These are phyloP conservation scores for Amanita inopinata DNA, from an alignment of 768 basidiomycete genomes.

Conservation along the genomic window DNA sequence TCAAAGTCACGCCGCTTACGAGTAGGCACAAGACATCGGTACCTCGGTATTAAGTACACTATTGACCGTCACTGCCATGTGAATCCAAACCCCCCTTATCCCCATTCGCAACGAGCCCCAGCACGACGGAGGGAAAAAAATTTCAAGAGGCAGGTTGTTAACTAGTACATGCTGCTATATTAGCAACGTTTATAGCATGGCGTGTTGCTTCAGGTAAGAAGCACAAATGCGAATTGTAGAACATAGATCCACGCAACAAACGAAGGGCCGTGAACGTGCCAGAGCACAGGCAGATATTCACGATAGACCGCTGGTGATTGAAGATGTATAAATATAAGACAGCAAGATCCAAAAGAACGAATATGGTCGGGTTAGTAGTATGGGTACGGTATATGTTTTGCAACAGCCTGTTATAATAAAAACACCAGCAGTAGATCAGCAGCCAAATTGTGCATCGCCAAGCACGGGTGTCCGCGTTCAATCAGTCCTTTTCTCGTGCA, in stretches of 20 bases:
- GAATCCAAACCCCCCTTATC: too few species aligned
- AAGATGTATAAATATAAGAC: constrained; percentile 1
- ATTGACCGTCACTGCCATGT: too few species aligned
- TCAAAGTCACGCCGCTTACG: too few species aligned
- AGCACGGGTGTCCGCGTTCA: not conserved
- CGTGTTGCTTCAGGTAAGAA: too few species aligned
- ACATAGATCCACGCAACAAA: not conserved
- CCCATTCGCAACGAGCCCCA: too few species aligned
- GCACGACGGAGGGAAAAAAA: too few species aligned
- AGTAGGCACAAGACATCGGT: too few species aligned
- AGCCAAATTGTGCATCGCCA: constrained; percentile 3
- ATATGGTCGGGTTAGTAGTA: constrained; percentile 14
- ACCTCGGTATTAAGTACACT: too few species aligned
- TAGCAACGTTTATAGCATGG: too few species aligned
- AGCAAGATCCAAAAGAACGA: constrained; percentile 9
- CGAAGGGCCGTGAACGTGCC: not conserved
- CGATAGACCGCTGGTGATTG: too few species aligned
- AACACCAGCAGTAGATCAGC: not conserved
- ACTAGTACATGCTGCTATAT: too few species aligned
- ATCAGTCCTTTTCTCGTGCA: constrained; percentile 1
- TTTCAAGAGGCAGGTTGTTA: too few species aligned
- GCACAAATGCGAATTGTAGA: not conserved
- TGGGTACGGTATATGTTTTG: constrained; percentile 18
- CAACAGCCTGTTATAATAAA: not conserved
- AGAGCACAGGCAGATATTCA: not conserved